These are phyloP conservation scores for Alternaria arbusti DNA, from an alignment of 2,329 filamentous ascomycete genomes.

Conservation along the genomic window DNA sequence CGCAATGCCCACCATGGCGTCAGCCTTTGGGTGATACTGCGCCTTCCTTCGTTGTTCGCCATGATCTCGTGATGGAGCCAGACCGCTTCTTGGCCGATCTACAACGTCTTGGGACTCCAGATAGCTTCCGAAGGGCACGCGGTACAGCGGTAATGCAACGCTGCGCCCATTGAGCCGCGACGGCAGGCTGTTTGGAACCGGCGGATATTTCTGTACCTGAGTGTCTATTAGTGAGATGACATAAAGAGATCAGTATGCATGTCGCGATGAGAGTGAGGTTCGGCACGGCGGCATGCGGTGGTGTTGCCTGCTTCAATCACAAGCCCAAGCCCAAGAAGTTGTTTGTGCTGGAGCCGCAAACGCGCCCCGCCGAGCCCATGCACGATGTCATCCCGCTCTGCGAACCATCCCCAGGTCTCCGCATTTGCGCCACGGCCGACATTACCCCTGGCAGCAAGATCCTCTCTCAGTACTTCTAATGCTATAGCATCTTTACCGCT, in stretches of 20 bases:
- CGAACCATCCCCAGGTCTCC: neutral
- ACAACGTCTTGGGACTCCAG: neutral
- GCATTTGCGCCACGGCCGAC: neutral
- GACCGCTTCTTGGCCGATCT: neutral
- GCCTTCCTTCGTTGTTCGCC: neutral
- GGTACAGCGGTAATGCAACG: neutral
- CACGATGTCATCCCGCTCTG: neutral
- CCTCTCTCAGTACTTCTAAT: neutral
- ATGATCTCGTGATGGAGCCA: neutral
- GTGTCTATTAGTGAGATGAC: neutral
- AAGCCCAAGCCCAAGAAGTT: neutral
- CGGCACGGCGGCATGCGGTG: neutral
- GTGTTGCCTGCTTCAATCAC: neutral
- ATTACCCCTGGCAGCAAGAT: neutral
- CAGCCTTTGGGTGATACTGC: neutral
- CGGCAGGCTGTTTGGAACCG: neutral
- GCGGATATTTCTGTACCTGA: neutral
- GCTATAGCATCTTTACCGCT: neutral
- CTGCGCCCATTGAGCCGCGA: neutral
- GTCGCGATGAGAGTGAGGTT: neutral
- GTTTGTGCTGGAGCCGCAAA: conserved; percentile 3
- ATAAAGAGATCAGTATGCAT: neutral
- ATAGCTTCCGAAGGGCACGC: neutral
- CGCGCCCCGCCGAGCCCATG: neutral
- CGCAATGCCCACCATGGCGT: neutral